Evolutionary conservation across 805 yeast genomes (phyloP).

Genomic region (Wickerhamomyces tratensis): DNA sequence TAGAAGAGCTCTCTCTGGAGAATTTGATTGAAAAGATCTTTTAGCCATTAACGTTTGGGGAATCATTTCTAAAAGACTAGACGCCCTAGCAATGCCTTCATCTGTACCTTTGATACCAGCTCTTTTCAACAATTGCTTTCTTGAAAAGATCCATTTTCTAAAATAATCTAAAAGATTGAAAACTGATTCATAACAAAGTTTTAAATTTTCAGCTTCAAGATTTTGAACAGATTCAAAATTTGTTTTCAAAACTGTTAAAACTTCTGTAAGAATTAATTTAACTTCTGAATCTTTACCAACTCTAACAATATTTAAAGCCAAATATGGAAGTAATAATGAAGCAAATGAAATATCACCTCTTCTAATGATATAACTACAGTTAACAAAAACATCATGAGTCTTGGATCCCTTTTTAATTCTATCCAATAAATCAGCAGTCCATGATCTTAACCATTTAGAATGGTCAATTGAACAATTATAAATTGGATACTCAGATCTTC

Average conservation of each 20-base stretch:
- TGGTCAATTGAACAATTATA: conserved; percentile 46
- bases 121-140: conserved; percentile 13
- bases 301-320: conserved; percentile 51
- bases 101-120: conserved; percentile 14
- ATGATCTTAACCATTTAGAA: conserved; percentile 61
- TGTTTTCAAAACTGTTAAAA: conserved; percentile 44
- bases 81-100: conserved; percentile 28
- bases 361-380: conserved; percentile 55
- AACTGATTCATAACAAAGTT: conserved; percentile 59
- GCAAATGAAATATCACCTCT: conserved; percentile 65
- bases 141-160: conserved; percentile 51
- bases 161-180: conserved; percentile 79
- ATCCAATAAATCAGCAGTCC: conserved; percentile 59
- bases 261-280: conserved; percentile 45
- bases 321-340: conserved; percentile 68
- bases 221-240: conserved; percentile 35
- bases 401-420: conserved; percentile 13
- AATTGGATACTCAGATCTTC: conserved; percentile 50
- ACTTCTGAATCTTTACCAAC: conserved; percentile 28
- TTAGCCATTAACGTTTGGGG: conserved; percentile 67
- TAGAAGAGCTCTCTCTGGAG: conserved; percentile 80
- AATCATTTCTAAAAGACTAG: conserved; percentile 39
- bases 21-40: conserved; percentile 73
- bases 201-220: conserved; percentile 49
- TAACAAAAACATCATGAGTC: conserved; percentile 38